phyloP scores from a whole-genome alignment of 1,139 yeast species.

The Saccharomycopsis phalli region DNA sequence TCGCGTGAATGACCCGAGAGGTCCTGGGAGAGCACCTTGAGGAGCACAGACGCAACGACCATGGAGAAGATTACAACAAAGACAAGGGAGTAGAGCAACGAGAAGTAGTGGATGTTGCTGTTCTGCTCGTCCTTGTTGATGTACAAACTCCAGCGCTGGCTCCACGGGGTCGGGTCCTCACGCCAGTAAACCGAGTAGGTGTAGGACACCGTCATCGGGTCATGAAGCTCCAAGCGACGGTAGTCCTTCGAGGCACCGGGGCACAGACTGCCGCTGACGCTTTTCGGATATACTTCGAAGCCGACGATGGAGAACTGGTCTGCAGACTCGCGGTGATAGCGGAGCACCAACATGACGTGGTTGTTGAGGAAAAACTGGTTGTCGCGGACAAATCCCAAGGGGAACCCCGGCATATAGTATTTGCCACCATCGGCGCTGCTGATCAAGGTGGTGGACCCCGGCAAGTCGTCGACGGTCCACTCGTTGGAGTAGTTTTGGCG shows the following conservation, averaged over 20 bases:
- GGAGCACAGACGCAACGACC: constrained; percentile 53
- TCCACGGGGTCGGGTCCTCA: constrained; percentile 66
- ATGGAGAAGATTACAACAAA: constrained; percentile 50
- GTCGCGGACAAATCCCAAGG: constrained; percentile 60
- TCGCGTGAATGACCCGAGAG: constrained; percentile 34
- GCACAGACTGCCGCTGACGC: constrained; percentile 58
- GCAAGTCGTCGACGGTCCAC: constrained; percentile 79
- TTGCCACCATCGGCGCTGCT: constrained; percentile 49
- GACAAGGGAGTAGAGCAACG: constrained; percentile 57
- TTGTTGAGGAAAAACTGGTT: constrained; percentile 59
- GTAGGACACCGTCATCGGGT: constrained; percentile 46
- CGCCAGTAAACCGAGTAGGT: constrained; percentile 88
- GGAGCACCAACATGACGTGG: constrained; percentile 71
- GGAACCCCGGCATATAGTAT: constrained; percentile 82
- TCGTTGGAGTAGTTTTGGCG: constrained; percentile 68
- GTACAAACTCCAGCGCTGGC: constrained; percentile 68
- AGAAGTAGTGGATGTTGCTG: constrained; percentile 59
- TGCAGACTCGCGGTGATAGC: constrained; percentile 52
- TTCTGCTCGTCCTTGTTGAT: constrained; percentile 45
- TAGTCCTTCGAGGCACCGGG: constrained; percentile 60
- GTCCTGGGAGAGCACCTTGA: constrained; percentile 40
- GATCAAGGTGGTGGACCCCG: constrained; percentile 82
- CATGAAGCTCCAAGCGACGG: constrained; percentile 41
- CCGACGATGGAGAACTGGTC: constrained; percentile 56
- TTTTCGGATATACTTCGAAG: constrained; percentile 82